Evolutionary conservation across 352 stramenopile species (phyloP), one percentile per base, ranked within the genome.

Genomic region (Saprolegnia diclina): DNA sequence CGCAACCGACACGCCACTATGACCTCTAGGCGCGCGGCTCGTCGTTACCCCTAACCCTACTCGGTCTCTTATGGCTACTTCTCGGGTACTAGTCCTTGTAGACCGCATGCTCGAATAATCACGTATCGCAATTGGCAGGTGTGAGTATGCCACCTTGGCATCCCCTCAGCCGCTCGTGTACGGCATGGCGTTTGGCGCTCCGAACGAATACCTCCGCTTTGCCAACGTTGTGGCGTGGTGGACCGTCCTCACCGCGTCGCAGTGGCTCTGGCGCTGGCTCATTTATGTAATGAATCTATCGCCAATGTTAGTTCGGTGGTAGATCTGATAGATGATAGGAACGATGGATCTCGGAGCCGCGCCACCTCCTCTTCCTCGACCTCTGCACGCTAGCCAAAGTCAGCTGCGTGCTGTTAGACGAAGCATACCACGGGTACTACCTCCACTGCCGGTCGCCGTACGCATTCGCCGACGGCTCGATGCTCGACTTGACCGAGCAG

Each of bases 361-460:
- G 79, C 29, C 79, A 91, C 21, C 76, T 78, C 24, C 53, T 92
- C 13, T 98, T 98, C 71, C 81, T 98, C 19, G 95, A 99, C 73
- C 74, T 98, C 24, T 98, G 93, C 62, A 98, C 94, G 0, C 77
- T 98, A 26, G 94, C 91, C 3, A 98, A 98, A 73, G 76, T 96
- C 35, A 94, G 85, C 56, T 88, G 94, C 44, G 77, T 98, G 21
- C 79, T 98, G 29, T 73, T 98, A 21, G 87, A 97, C 55, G 91
- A 98, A 54, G 74, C 80, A 29, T 97, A 97, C 67, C 91, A 98
- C 68, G 94, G 92, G 0, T 98, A 92, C 73, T 98, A 98, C 74
- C 75, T 98, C 4, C 94, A 98, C 71, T 97, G 95, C 54, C 85
- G 89, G 46, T 97, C 92, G 14, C 90, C 94, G 4, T 95, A 98